These are phyloP conservation scores for Plasmodium sp. DNA, from an alignment of 169 alveolate species.

Conservation along the genomic window DNA sequence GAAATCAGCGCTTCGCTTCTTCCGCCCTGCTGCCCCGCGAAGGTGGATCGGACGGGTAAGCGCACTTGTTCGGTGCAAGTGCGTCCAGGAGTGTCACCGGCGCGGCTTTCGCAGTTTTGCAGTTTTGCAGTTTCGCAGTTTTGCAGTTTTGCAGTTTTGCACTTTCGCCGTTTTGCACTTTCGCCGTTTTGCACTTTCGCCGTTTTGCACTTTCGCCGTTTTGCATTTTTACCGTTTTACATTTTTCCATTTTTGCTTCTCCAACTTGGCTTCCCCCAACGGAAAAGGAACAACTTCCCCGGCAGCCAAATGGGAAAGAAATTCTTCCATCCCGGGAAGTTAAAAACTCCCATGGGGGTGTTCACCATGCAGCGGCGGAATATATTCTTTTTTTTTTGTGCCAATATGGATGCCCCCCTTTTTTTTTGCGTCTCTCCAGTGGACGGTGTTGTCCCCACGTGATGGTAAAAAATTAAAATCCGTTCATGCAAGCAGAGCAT, in stretches of 20 bases:
- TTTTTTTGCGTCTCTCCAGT: neutral
- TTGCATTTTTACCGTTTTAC: neutral
- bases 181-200: no score
- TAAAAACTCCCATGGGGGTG: neutral
- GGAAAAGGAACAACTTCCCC: neutral
- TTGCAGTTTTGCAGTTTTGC: neutral
- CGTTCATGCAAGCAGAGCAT: neutral
- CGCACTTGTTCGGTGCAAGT: neutral
- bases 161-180: neutral
- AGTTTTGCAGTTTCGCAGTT: neutral
- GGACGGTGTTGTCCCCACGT: neutral
- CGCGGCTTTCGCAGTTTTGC: neutral
- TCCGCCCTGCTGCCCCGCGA: neutral
- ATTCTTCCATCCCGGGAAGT: neutral
- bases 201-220: neutral
- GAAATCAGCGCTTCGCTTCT: neutral
- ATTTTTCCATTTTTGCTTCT: neutral
- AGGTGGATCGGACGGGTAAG: neutral
- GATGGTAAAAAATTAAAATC: neutral
- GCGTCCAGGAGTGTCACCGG: neutral
- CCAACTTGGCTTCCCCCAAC: neutral
- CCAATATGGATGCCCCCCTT: neutral
- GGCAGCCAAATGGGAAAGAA: neutral
- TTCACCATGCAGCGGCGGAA: neutral
- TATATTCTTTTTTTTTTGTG: no score